Percentiles rank a stretch among this genome's conserved stretches.
phyloP scores from a whole-genome alignment of 495 filamentous ascomycete species.

The Bombardia bombarda region DNA sequence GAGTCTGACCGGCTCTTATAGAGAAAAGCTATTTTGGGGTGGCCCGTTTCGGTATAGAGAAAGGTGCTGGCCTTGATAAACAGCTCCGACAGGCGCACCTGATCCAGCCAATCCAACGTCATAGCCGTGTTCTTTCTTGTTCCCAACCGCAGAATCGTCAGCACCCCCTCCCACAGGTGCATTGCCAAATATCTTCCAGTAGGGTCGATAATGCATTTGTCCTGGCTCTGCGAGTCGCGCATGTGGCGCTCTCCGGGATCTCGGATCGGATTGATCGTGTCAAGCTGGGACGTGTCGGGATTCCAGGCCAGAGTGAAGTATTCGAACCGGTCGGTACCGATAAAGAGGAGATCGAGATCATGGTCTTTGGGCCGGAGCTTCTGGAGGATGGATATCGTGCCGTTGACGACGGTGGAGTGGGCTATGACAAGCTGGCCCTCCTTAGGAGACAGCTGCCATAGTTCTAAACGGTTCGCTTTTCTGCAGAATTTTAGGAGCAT shows the following conservation, averaged over 20 bases:
- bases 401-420: slow-evolving; percentile 65
- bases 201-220: slow-evolving; percentile 77
- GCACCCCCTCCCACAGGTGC: slow-evolving; percentile 81
- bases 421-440: slow-evolving; percentile 34
- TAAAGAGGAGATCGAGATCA: slow-evolving; percentile 77
- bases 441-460: slow-evolving; percentile 56
- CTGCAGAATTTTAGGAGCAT: slow-evolving; percentile 37
- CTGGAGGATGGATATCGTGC: slow-evolving; percentile 77
- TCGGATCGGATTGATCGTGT: slow-evolving; percentile 56
- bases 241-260: slow-evolving; percentile 74
- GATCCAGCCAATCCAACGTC: slow-evolving; percentile 58
- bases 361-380: slow-evolving; percentile 68
- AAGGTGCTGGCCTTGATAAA: slow-evolving; percentile 79
- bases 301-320: slow-evolving; percentile 92
- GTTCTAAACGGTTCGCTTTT: slow-evolving; percentile 86
- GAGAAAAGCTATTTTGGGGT: slow-evolving; percentile 74
- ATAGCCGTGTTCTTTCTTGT: slow-evolving; percentile 47
- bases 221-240: slow-evolving; percentile 65
- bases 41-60: slow-evolving; percentile 61
- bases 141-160: slow-evolving; percentile 58
- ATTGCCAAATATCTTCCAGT: slow-evolving; percentile 72
- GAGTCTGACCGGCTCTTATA: slow-evolving; percentile 67
- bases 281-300: slow-evolving; percentile 46
- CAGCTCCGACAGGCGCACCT: slow-evolving; percentile 75
- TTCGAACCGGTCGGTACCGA: slow-evolving; percentile 80